Conservation (phyloP, 2,329 filamentous ascomycete species). For the Claviceps sorghi region DNA sequence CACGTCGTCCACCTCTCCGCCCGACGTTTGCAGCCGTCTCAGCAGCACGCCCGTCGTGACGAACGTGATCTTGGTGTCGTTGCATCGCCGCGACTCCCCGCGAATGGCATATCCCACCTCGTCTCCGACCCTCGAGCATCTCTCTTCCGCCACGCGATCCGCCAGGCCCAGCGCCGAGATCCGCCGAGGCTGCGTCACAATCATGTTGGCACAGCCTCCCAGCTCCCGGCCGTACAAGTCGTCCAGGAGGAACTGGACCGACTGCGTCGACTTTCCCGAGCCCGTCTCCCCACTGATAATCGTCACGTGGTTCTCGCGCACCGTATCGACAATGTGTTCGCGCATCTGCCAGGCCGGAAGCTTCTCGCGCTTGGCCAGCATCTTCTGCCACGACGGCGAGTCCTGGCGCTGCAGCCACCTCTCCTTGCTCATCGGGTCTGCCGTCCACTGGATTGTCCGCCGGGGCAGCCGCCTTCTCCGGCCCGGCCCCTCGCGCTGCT, state of each 20-base stretch:
- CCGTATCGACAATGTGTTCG: conserved; percentile 60
- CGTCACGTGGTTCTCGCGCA: conserved; percentile 69
- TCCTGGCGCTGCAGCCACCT: conserved; percentile 58
- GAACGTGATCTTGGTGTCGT: conserved; percentile 77
- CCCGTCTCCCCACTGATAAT: conserved; percentile 97
- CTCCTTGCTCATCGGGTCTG: conserved; percentile 44
- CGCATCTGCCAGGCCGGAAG: conserved; percentile 81
- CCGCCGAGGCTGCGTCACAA: conserved; percentile 87
- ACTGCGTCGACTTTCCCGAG: conserved; percentile 92
- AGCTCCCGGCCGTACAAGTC: conserved; percentile 66
- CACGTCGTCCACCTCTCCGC: conserved; percentile 65
- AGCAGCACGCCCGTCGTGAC: conserved; percentile 91
- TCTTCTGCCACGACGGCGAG: conserved; percentile 51
- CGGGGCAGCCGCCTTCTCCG: conserved; percentile 32
- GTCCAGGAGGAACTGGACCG: conserved; percentile 88
- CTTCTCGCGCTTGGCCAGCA: conserved; percentile 56
- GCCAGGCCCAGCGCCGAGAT: conserved; percentile 91
- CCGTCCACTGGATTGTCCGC: conserved; percentile 49
- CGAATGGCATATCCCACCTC: conserved; percentile 88
- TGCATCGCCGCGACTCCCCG: conserved; percentile 66
- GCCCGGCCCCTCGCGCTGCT: conserved; percentile 13
- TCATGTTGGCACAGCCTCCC: conserved; percentile 69
- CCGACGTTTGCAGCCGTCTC: conserved; percentile 78
- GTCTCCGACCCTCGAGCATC: conserved; percentile 65
- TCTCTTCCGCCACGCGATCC: conserved; percentile 85